Evolutionary conservation across 2,329 filamentous ascomycete species (phyloP).

Genomic region (Nemania bipapillata): DNA sequence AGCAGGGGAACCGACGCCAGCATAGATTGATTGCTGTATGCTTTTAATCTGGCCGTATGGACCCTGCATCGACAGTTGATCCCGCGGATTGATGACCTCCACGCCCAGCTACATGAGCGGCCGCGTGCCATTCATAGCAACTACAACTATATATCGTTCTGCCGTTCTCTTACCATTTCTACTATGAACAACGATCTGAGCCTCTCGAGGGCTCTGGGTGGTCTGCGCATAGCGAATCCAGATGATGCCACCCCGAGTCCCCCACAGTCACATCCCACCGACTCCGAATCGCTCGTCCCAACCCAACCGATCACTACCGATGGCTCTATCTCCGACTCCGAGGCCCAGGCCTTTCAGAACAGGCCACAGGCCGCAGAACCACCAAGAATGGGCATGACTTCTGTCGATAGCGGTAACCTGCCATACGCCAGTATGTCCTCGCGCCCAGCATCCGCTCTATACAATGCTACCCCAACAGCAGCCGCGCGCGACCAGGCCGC

Average conservation of each 20-base stretch:
- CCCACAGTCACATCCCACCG: conserved; percentile 49
- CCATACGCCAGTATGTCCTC: conserved; percentile 47
- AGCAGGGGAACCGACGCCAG: conserved; percentile 22
- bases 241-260: conserved; percentile 70
- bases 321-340: conserved; percentile 40
- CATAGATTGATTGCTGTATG: conserved; percentile 23
- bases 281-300: conserved; percentile 46
- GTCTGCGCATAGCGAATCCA: conserved; percentile 95
- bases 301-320: conserved; percentile 42
- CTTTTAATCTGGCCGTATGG: conserved; percentile 21
- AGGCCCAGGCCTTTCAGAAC: conserved; percentile 41
- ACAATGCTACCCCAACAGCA: conserved; percentile 43
- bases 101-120: conserved; percentile 17
- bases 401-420: conserved; percentile 41
- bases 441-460: conserved; percentile 51
- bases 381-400: conserved; percentile 41
- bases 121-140: conserved; percentile 7
- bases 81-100: conserved; percentile 14
- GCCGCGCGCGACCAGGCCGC: conserved; percentile 52
- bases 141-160: not conserved
- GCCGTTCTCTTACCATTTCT: conserved; percentile 4
- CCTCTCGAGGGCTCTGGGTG: conserved; percentile 90
- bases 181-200: conserved; percentile 91
- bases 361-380: conserved; percentile 41
- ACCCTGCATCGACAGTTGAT: conserved; percentile 5